These are phyloP conservation scores for Lolium perenne DNA, from an alignment of 176 grass and related monocot genomes.

Conservation along the genomic window DNA sequence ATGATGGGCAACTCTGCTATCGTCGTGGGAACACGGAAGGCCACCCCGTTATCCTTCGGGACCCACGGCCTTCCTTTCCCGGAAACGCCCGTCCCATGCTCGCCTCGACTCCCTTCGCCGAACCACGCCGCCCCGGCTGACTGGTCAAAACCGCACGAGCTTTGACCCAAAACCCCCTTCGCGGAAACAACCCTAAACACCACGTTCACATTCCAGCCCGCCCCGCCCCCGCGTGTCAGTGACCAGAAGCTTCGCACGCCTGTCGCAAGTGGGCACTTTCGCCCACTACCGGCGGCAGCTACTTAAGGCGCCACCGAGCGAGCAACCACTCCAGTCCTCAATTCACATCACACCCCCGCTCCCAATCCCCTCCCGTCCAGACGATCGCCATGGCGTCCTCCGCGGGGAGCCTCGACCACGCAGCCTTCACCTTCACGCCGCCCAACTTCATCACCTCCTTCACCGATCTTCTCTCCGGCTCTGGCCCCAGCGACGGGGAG, in stretches of 20 bases:
- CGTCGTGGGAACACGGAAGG: neutral
- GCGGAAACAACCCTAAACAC: conserved; percentile 7
- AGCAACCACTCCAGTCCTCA: conserved; percentile 40
- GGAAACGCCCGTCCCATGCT: conserved; percentile 38
- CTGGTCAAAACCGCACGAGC: conserved; percentile 61
- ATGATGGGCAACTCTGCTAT: too few relatives aligned
- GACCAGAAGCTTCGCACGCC: neutral
- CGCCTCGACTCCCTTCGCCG: neutral
- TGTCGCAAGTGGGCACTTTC: neutral
- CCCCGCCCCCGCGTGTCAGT: neutral
- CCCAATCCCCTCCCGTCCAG: neutral
- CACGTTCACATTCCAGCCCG: conserved; percentile 13
- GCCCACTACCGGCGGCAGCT: conserved; percentile 16
- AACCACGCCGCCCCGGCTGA: conserved; percentile 46
- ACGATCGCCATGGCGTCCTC: conserved; percentile 53
- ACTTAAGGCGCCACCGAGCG: conserved; percentile 31
- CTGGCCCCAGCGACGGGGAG: conserved; percentile 18
- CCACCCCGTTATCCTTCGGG: neutral
- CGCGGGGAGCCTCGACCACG: conserved; percentile 69
- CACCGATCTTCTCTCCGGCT: conserved; percentile 72
- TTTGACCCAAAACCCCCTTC: conserved; percentile 47
- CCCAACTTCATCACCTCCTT: conserved; percentile 71
- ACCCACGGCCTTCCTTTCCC: conserved; percentile 39
- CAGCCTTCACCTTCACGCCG: conserved; percentile 63
- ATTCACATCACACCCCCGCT: neutral